A percentile compares a stretch with the other conserved stretches of the same genome.
Evolutionary conservation across 148 eudicot species (phyloP).

Genomic region (Simmondsia chinensis): DNA sequence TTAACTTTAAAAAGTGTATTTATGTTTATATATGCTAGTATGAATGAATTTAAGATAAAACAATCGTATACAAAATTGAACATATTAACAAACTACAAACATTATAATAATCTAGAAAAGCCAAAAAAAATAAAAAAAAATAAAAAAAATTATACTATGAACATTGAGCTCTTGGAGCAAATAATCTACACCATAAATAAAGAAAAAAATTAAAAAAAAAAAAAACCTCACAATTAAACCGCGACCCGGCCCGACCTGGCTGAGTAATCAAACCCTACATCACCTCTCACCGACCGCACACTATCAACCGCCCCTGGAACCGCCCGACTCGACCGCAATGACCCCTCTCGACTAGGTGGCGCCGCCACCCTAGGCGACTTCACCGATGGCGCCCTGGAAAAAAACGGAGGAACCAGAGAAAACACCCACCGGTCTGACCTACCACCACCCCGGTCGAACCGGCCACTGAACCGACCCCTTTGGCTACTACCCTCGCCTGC

Average conservation of each 20-base stretch:
- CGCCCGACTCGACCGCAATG: constrained; percentile 18
- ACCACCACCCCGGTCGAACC: constrained; percentile 17
- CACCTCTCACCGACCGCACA: not conserved
- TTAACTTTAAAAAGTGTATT: no score
- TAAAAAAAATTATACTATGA: no score
- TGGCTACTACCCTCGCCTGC: constrained; percentile 26
- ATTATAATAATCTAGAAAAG: no score
- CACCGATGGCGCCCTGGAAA: constrained; percentile 30
- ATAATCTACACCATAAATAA: no score
- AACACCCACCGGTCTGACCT: constrained; percentile 57
- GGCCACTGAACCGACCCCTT: constrained; percentile 11
- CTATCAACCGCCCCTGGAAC: constrained; percentile 4
- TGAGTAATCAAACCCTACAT: not conserved
- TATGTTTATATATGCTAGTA: no score
- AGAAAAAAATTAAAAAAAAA: not conserved
- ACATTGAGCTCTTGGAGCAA: no score
- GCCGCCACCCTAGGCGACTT: constrained; percentile 27
- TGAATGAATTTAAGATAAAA: no score
- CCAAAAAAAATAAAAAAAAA: no score
- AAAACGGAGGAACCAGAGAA: constrained; percentile 38
- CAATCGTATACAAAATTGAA: no score
- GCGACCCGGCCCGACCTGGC: not conserved
- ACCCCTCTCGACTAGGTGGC: constrained; percentile 10
- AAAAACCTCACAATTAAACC: not conserved
- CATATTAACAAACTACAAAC: no score